Conservation (phyloP, 768 basidiomycete genomes). For the Rhodotorula graminis region DNA sequence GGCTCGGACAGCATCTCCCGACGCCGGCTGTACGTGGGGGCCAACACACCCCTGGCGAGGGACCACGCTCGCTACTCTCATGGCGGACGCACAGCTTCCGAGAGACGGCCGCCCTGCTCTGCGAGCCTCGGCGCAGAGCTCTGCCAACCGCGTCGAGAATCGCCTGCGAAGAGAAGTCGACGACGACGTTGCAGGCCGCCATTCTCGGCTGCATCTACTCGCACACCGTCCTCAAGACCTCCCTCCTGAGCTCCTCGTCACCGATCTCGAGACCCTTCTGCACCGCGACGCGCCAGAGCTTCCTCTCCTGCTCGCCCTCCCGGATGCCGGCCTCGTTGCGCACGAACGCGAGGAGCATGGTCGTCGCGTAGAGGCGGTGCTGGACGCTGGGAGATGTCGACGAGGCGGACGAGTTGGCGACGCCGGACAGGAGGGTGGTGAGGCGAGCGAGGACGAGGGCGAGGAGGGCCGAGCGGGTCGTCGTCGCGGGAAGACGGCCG, state of each 20-base stretch:
- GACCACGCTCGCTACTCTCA: too few species aligned
- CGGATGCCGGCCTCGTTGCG: constrained; percentile 3
- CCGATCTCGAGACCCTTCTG: constrained; percentile 15
- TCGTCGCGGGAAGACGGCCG: not conserved
- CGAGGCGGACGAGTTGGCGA: not conserved
- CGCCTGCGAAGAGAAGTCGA: too few species aligned
- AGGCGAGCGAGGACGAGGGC: constrained; percentile 12
- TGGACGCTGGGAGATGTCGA: not conserved
- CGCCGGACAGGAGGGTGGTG: not conserved
- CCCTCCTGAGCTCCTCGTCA: constrained; percentile 9
- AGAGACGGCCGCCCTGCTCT: too few species aligned
- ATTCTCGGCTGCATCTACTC: not conserved
- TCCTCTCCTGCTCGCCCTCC: constrained; percentile 12
- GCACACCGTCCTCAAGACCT: constrained; percentile 6
- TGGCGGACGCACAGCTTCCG: too few species aligned
- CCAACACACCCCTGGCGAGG: too few species aligned
- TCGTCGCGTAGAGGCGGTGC: constrained; percentile 21
- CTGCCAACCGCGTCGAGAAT: too few species aligned
- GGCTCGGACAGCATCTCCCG: too few species aligned
- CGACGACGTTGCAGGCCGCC: not conserved
- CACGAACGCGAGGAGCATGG: constrained; percentile 11
- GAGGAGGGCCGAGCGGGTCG: not conserved
- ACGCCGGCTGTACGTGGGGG: too few species aligned
- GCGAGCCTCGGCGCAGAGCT: too few species aligned
- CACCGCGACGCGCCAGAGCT: constrained; percentile 11